These are phyloP conservation scores for Yamadazyma dushanensis DNA, from an alignment of 1,139 yeast genomes.

Conservation along the genomic window DNA sequence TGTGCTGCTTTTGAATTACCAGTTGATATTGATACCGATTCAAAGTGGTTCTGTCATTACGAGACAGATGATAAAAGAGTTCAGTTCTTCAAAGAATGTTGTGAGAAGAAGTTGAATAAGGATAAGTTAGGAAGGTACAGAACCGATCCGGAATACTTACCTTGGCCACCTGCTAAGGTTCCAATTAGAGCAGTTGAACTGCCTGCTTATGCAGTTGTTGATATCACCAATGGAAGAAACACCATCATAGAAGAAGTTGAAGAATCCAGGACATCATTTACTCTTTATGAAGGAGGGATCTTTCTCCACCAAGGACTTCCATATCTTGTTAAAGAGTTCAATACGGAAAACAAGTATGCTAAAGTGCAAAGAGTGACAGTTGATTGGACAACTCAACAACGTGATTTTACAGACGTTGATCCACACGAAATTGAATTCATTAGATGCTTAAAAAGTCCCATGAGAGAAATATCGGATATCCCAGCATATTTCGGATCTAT, in stretches of 20 bases:
- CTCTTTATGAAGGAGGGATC: conserved; percentile 93
- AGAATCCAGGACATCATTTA: conserved; percentile 82
- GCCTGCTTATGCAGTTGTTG: conserved; percentile 81
- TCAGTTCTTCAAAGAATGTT: conserved; percentile 34
- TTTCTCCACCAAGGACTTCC: conserved; percentile 93
- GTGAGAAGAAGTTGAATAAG: conserved; percentile 43
- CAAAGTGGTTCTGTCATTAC: conserved; percentile 49
- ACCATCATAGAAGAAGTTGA: conserved; percentile 88
- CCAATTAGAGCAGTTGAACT: conserved; percentile 84
- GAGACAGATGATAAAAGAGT: conserved; percentile 38
- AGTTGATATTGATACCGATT: conserved; percentile 52
- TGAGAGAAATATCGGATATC: conserved; percentile 39
- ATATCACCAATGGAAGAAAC: conserved; percentile 73
- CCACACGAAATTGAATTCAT: conserved; percentile 73
- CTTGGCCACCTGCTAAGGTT: conserved; percentile 77
- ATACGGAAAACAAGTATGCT: conserved; percentile 72
- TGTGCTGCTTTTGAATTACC: conserved; percentile 93
- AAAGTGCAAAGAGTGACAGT: conserved; percentile 85
- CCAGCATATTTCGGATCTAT: conserved; percentile 79
- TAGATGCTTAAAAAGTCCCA: conserved; percentile 43
- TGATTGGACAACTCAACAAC: conserved; percentile 88
- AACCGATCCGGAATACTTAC: conserved; percentile 59
- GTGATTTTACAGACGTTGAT: conserved; percentile 92
- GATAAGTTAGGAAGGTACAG: conserved; percentile 61
- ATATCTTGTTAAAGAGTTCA: conserved; percentile 80